phyloP scores from a whole-genome alignment of 768 basidiomycete species.

The Lentinula sp. region DNA sequence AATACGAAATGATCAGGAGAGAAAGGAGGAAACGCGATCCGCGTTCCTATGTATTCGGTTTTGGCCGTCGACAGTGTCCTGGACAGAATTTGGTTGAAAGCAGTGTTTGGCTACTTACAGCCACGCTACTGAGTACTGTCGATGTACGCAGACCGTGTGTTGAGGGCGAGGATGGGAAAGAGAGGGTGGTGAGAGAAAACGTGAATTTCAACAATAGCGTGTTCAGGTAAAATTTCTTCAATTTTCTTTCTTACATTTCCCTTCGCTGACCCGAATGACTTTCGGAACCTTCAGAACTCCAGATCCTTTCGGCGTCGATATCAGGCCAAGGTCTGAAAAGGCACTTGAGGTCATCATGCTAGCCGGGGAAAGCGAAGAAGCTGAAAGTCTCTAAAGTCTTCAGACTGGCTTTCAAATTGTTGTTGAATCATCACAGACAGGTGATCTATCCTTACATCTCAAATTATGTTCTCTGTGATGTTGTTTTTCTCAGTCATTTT shows the following conservation, averaged over 20 bases:
- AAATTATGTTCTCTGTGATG: background rate
- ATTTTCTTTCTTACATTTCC: background rate
- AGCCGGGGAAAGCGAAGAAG: background rate
- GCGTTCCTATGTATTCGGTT: slow-evolving; percentile 40
- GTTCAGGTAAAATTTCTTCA: slow-evolving; percentile 42
- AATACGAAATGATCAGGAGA: slow-evolving; percentile 13
- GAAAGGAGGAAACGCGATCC: slow-evolving; percentile 32
- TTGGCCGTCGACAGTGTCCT: slow-evolving; percentile 57
- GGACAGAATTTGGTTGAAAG: slow-evolving; percentile 58
- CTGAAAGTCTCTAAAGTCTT: background rate
- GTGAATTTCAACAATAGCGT: slow-evolving; percentile 53
- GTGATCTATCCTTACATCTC: background rate
- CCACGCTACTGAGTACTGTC: slow-evolving; percentile 50
- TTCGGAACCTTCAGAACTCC: slow-evolving; percentile 29
- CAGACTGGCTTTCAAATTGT: background rate
- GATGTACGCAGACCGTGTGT: slow-evolving; percentile 43
- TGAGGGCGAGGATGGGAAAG: slow-evolving; percentile 27
- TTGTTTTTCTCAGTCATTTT: background rate
- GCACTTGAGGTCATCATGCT: slow-evolving; percentile 4
- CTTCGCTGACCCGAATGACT: background rate
- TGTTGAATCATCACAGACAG: background rate
- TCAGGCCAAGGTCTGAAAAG: slow-evolving; percentile 33
- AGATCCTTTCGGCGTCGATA: slow-evolving; percentile 39
- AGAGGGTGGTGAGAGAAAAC: slow-evolving; percentile 10
- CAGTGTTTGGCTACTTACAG: slow-evolving; percentile 53